These are phyloP conservation scores for Chrysoporthe deuterocubensis DNA, from an alignment of 2,329 filamentous ascomycete species.

Conservation along the genomic window DNA sequence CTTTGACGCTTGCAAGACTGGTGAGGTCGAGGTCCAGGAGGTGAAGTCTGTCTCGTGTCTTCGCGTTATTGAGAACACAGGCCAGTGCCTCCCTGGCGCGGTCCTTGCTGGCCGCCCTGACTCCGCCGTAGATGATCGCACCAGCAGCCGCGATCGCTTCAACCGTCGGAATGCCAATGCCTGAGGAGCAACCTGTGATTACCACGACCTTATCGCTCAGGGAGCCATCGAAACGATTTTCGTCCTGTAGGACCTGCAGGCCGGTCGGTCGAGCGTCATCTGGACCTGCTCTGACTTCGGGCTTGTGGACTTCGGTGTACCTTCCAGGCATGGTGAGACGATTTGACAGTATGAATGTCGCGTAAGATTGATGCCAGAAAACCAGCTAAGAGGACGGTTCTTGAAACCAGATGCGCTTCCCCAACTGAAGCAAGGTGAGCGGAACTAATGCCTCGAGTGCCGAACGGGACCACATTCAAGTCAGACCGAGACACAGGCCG, in stretches of 20 bases:
- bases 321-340: slow-evolving; percentile 16
- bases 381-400: not conserved
- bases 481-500: not conserved
- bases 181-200: slow-evolving; percentile 45
- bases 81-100: slow-evolving; percentile 42
- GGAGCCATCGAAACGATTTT: slow-evolving; percentile 39
- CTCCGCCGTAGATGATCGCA: slow-evolving; percentile 47
- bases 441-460: not conserved
- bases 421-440: not conserved
- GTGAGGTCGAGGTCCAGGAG: slow-evolving; percentile 40
- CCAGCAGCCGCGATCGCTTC: slow-evolving; percentile 47
- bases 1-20: slow-evolving; percentile 39
- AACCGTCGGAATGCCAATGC: slow-evolving; percentile 47
- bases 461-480: not conserved
- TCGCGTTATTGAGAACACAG: slow-evolving; percentile 34
- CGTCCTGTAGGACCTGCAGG: slow-evolving; percentile 41
- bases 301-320: slow-evolving; percentile 30
- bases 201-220: slow-evolving; percentile 42
- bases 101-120: slow-evolving; percentile 40
- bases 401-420: not conserved
- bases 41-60: slow-evolving; percentile 33
- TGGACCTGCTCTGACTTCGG: slow-evolving; percentile 33
- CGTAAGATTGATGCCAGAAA: not conserved
- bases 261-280: slow-evolving; percentile 44
- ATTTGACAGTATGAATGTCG: not conserved